Percentiles rank a stretch among this genome's conserved stretches.
These are phyloP conservation scores for barrel medic (Medicago truncatula) DNA, from an alignment of 306 rosid species.

Conservation along the genomic window MtrunA17r5.0-ANR NC_053048.1:33742001-33742500, in stretches of 20 bases:
- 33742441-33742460: background rate
- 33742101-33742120: background rate
- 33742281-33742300: slow-evolving; percentile 35
- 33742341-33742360: slow-evolving; percentile 12
- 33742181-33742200: slow-evolving; percentile 22
- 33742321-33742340: slow-evolving; percentile 32
- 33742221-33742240: background rate
- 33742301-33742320: slow-evolving; percentile 26
- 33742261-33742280: slow-evolving; percentile 34
- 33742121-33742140: background rate
- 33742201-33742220: slow-evolving; percentile 1
- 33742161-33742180: slow-evolving; percentile 48
- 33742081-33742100: background rate
- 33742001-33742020: background rate
- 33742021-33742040: background rate
- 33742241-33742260: slow-evolving; percentile 49
- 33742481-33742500: background rate
- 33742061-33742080: background rate
- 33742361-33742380: background rate
- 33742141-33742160: slow-evolving; percentile 21
- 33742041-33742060: background rate
- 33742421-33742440: slow-evolving; percentile 1
- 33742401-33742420: background rate
- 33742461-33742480: slow-evolving; percentile 12
- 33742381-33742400: background rate